phyloP scores from a whole-genome alignment of 169 alveolate species.

The Eimeria maxima region DNA sequence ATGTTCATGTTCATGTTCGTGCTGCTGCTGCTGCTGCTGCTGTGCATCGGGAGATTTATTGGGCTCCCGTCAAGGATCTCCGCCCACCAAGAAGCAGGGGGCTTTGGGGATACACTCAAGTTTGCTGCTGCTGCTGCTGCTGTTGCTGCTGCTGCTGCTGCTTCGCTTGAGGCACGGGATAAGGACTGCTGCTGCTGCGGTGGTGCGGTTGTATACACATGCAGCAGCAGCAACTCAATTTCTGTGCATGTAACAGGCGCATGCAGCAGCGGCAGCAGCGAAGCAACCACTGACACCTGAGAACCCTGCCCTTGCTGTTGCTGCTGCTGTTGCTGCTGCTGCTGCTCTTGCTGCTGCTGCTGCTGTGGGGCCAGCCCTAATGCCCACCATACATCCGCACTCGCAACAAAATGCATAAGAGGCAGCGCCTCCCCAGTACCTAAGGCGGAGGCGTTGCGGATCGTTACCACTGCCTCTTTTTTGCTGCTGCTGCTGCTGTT shows the following conservation, averaged over 20 bases:
- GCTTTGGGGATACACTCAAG: background rate
- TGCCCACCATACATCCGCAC: slow-evolving; percentile 24
- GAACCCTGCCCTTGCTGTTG: too few relatives aligned
- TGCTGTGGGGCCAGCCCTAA: background rate
- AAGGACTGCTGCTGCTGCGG: background rate
- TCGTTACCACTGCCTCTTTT: background rate
- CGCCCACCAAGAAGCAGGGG: slow-evolving; percentile 23
- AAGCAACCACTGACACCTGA: background rate
- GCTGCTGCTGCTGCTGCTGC: slow-evolving; percentile 16
- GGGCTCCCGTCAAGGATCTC: background rate
- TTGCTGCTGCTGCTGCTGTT: background rate
- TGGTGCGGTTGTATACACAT: background rate
- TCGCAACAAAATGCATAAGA: background rate
- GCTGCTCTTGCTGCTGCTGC: slow-evolving; percentile 23
- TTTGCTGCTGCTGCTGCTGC: slow-evolving; percentile 41
- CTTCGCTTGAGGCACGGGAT: background rate
- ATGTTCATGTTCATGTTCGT: background rate
- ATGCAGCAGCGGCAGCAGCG: background rate
- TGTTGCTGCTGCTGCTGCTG: slow-evolving; percentile 12
- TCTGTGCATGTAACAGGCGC: background rate
- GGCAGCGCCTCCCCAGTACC: background rate
- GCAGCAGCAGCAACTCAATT: slow-evolving; percentile 3
- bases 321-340: too few relatives aligned
- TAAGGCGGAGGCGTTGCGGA: background rate
- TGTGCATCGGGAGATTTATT: background rate